Conservation (phyloP, 192 early-diverging fungal species). For the Gigaspora rosea region DNA sequence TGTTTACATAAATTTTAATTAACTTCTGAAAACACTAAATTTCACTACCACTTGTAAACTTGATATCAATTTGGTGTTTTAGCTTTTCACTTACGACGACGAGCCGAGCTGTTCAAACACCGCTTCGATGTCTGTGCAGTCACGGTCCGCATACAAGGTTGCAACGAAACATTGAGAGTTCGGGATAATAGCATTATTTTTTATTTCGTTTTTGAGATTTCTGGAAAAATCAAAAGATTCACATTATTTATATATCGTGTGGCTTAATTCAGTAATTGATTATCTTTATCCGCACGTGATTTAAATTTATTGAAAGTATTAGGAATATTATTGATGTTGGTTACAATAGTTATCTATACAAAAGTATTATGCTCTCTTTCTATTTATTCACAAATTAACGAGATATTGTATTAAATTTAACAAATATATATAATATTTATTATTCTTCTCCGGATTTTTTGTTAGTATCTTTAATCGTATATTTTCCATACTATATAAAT, state of each 20-base stretch:
- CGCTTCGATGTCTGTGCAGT: background rate
- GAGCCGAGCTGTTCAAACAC: constrained; percentile 8
- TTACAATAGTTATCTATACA: no score
- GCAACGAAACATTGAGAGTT: background rate
- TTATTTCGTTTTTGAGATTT: no score
- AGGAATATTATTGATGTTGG: no score
- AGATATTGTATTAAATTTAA: no score
- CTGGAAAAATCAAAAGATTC: no score
- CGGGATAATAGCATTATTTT: no score
- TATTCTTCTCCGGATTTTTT: constrained; percentile 34
- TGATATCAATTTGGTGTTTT: background rate
- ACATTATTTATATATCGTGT: no score
- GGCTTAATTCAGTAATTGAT: no score
- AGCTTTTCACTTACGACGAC: constrained; percentile 7
- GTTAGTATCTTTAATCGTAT: constrained; percentile 62
- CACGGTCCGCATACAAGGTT: background rate
- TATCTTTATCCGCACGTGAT: no score
- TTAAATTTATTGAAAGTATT: no score
- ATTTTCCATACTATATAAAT: constrained; percentile 54
- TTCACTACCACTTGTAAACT: background rate
- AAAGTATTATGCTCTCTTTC: no score
- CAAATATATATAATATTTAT: background rate
- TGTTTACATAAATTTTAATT: background rate
- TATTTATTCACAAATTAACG: no score
- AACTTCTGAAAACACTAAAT: background rate